Base-by-base conservation (phyloP, 805 yeast genomes). In the Isabelozyma heimii region DNA sequence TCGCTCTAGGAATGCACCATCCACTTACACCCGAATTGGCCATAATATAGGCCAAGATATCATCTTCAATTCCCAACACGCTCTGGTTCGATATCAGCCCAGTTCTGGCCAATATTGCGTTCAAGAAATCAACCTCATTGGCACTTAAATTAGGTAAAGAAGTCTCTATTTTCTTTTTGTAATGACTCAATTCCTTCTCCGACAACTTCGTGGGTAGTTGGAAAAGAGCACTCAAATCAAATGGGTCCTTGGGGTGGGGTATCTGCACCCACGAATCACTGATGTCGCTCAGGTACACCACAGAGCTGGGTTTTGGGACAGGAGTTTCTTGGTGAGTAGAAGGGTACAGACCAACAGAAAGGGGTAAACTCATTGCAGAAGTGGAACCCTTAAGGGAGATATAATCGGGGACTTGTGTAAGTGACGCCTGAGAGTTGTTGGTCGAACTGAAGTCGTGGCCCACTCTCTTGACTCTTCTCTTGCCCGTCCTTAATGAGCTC, bases 1-100 rank as follows among this genome's bases (percentile, higher is more conserved):
- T n/a, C n/a, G n/a, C n/a, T n/a, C n/a, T n/a, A 3, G 91, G 86
- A 24, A 81, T 73, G 52, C 87, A 81, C 95, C 95, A 87, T 20
- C 67, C 64, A 45, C 82, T 73, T 9, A 81, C 79, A 0, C 87
- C 83, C 40, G 74, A 76, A 55, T 83, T 81, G 2, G 67, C 56
- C 66, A 84, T 69, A 81, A 84, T 82, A 71, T 81, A 84, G 28
- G 76, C 68, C 70, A 75, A 45, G 70, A 70, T 44, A 54, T 59
- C 49, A 57, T 64, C 47, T 72, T 73, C 47, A 69, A 76, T 13
- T 2, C 56, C 47, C 4, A 69, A 5, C 64, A 60, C 2, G 20
- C 40, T 43, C 58, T 59, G n/a, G 70, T 65, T 4, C 60, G 57
- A 2, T 61, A 63, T 20, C 55, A 54, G 9, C 54, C 60, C 40